Evolutionary conservation across 345 rosid species (phyloP), one percentile per base, ranked within the genome.

Genomic region (Salix purpurea): DNA sequence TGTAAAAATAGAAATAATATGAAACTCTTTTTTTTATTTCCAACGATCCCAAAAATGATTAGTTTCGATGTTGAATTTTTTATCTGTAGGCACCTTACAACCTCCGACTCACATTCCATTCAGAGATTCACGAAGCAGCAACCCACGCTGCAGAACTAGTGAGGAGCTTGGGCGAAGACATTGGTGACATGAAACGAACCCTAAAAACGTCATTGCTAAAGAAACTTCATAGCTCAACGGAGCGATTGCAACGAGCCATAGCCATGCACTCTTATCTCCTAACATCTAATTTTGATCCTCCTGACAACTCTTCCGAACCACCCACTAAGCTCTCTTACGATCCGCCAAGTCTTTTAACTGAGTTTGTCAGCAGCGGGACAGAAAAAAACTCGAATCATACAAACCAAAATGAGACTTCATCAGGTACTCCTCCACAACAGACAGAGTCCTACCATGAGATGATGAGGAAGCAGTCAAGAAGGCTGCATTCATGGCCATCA

Each of bases 401-500:
- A 4, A 48, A 37, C 67, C 82, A 68, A 37, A 71, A 28, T 16
- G 30, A 42, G 7, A 1, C 40, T 21, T 67, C 75, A 16, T 67
- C 75, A 16, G 81, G 66, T 10, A 36, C 77, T 34, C 46, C 65
- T 1, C 32, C 79, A 28, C 83, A 81, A 32, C 75, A 48, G 30
- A 39, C 76, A 16, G 88, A 86, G 74, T 72, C 86, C 14, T 89
- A 85, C 83, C 88, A 87, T 42, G 90, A 87, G 75, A 78, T 73
- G 85, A 84, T 82, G 88, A 86, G 94, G 84, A 88, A 89, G 84
- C 87, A 87, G 23, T 84, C 85, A 1, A 85, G 89, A 74, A 82
- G 90, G 83, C 68, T 79, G 73, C 81, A 85, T 70, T 89, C 91
- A 11, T 89, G 91, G 92, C 94, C 92, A 8, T 86, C 88, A 0